Evolutionary conservation across 148 eudicot species (phyloP).

Genomic region (Cornus controversa): DNA sequence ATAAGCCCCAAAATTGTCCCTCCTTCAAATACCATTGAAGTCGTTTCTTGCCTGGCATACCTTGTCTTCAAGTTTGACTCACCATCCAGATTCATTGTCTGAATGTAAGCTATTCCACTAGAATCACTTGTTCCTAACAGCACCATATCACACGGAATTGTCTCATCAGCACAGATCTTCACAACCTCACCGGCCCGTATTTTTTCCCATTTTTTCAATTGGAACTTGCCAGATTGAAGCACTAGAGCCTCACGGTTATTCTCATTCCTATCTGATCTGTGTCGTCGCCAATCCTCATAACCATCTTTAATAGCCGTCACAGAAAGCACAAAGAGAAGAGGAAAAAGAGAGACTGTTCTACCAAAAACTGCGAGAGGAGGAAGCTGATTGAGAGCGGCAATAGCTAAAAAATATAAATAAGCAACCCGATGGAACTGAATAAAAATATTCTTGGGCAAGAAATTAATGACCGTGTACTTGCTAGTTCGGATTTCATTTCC

Average conservation of each 20-base stretch:
- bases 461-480: constrained; percentile 75
- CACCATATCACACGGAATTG: constrained; percentile 91
- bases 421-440: constrained; percentile 96
- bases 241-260: constrained; percentile 78
- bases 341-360: constrained; percentile 87
- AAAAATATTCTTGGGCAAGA: constrained; percentile 90
- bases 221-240: constrained; percentile 58
- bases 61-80: constrained; percentile 96
- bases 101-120: constrained; percentile 90
- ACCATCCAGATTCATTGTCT: constrained; percentile 96
- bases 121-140: constrained; percentile 82
- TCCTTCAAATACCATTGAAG: constrained; percentile 56
- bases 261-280: constrained; percentile 85
- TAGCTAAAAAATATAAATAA: constrained; percentile 81
- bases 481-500: constrained; percentile 85
- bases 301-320: constrained; percentile 97
- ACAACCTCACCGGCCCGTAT: constrained; percentile 84
- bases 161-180: constrained; percentile 70
- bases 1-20: constrained; percentile 59
- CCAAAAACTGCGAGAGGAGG: constrained; percentile 98
- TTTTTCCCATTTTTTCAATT: constrained; percentile 65
- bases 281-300: constrained; percentile 97
- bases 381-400: constrained; percentile 92
- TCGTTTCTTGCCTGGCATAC: constrained; percentile 92
- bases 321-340: constrained; percentile 83